Evolutionary conservation across 2,329 filamentous ascomycete genomes (phyloP).

Genomic region (Scytalidium lignicola): DNA sequence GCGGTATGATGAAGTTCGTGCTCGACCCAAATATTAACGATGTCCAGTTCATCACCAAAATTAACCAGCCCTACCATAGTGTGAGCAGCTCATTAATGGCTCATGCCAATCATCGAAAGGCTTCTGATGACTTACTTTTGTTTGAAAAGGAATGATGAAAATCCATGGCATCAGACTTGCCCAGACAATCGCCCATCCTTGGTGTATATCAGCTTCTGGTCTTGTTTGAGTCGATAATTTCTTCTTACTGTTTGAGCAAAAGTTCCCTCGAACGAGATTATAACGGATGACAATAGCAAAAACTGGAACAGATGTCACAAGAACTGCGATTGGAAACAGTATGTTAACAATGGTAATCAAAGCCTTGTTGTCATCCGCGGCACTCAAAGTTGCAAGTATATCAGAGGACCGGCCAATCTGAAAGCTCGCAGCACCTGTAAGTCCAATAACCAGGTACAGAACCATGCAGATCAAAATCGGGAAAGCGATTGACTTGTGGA

Average conservation of each 20-base stretch:
- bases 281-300: conserved; percentile 6
- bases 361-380: conserved; percentile 1
- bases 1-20: conserved; percentile 4
- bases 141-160: conserved; percentile 5
- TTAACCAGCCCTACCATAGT: neutral
- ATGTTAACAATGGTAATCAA: conserved; percentile 2
- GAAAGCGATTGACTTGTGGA: too few species aligned
- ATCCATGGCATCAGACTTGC: conserved; percentile 3
- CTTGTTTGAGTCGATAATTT: neutral
- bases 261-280: conserved; percentile 4
- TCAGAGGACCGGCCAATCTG: too few species aligned
- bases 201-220: too few species aligned
- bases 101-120: too few species aligned
- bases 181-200: conserved; percentile 3
- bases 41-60: conserved; percentile 3
- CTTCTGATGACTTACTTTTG: neutral
- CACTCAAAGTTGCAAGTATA: conserved; percentile 2
- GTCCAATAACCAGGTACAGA: too few species aligned
- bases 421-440: too few species aligned
- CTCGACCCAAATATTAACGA: conserved; percentile 4
- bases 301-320: conserved; percentile 5
- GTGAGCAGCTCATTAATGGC: too few species aligned
- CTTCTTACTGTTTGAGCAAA: conserved; percentile 4
- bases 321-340: conserved; percentile 3
- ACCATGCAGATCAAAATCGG: too few species aligned